Base-by-base conservation (phyloP, 805 yeast species). In the Priceomyces fermenticarens region DNA sequence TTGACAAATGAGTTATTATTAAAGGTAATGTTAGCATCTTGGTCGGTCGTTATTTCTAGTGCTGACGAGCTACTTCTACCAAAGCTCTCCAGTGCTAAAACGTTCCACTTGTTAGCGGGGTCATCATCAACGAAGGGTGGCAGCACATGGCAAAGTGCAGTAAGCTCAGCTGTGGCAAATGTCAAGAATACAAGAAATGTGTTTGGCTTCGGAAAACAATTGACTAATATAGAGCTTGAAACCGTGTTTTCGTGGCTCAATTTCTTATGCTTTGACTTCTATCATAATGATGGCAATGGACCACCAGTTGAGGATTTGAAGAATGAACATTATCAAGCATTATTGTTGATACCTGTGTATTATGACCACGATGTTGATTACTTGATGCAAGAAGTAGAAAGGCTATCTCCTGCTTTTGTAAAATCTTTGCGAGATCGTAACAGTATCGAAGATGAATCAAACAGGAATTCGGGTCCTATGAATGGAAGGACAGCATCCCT, bases 231-330 rank as follows among this genome's bases (percentile, higher is more conserved):
- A 15, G 95, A 88, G 53, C 63, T 85, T 25, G 88, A 82, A 38
- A 76, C 83, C 1, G 77, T 86, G 0, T 81, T 82, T 46, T 68
- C 77, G 0, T 88, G 96, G 96, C 58, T 88, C 15, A 66, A 76
- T 36, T 67, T 75, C 4, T 59, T 85, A n/a, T 75, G 88, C 39
- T 58, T 75, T 36, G 90, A 81, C 43, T 88, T 87, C 55, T 88
- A 88, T 63, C 80, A 88, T 57, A 81, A 85, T 52, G 81, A 77
- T 34, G 95, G 95, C 0, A 83, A 82, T 27, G 96, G 96, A 0
- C 93, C 93, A 0, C 75, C 88, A 1, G 49, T 86, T 25, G 79
- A 75, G 45, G 77, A 75, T 6, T 63, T 88, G 51, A 81, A 81
- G 45, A 77, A 78, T 42, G 76, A 72, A 25, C 73, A 76, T 28